Evolutionary conservation across 192 early-diverging fungal species (phyloP), one percentile per base, ranked within the genome.

Genomic region (Spizellomyces punctatus): DNA sequence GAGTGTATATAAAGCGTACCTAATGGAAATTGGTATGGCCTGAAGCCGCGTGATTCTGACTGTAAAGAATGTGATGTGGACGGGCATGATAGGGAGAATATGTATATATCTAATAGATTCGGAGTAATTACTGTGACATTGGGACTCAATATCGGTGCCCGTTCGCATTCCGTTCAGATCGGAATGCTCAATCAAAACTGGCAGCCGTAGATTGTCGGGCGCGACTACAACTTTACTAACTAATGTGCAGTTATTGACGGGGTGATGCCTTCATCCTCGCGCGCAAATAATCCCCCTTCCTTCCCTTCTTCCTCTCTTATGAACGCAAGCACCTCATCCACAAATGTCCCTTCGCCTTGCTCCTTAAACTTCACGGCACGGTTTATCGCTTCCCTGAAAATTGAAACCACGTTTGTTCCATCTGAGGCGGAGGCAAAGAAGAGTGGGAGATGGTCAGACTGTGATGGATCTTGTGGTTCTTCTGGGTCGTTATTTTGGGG

Each of bases 1-100:
- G 95, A 89, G 89, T 47, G 73, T 93, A 8, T 98, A 96, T 82
- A 94, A 94, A 78, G 80, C 87, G 81, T 93, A 91, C 65, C 64
- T 89, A 59, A 73, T 78, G 58, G 76, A 84, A 6, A 50, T 70
- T 66, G 75, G 69, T 21, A 36, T 36, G 19, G 17, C 36, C 55
- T 67, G 66, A 58, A 58, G 58, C 42, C n/a, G 9, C 57, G 17
- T 74, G 16, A 17, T 50, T n/a, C 27, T 36, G 27, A 3, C 27
- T 36, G 27, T 36, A 2, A 36, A 36, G 27, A 36, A 36, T 36
- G 27, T 36, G 27, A 36, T 36, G 27, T 36, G 27, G 27, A 2
- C 27, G 27, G 27, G 27, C 27, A 36, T 36, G 27, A 3, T 36
- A 36, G 27, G 27, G 27, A 36, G 27, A 36, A 36, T 36, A 36